A percentile compares a stretch with the other conserved stretches of the same genome.
These are phyloP conservation scores for Cornus controversa DNA, from an alignment of 148 eudicot genomes.

Conservation along the genomic window DNA sequence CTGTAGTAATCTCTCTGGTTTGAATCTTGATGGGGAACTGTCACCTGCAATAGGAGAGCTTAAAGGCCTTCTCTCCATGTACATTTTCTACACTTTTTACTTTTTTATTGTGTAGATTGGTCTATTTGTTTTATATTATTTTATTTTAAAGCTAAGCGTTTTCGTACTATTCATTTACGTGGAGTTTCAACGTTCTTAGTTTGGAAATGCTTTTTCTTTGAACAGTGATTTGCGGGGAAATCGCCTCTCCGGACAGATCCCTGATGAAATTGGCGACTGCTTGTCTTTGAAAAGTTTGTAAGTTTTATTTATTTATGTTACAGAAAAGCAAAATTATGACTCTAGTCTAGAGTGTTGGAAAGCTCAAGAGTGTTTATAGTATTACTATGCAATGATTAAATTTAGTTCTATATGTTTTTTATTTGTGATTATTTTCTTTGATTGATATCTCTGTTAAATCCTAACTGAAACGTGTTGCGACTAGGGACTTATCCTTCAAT, in stretches of 20 bases:
- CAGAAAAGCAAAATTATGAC: not conserved
- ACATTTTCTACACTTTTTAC: conserved; percentile 13
- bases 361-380: not conserved
- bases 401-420: not conserved
- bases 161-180: not conserved
- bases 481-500: conserved; percentile 89
- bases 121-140: not conserved
- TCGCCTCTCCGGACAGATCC: conserved; percentile 84
- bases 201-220: conserved; percentile 4
- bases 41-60: conserved; percentile 90
- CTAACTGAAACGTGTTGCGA: not conserved
- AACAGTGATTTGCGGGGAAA: conserved; percentile 84
- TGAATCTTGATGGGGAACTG: conserved; percentile 95
- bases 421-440: not conserved
- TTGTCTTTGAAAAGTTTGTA: conserved; percentile 66
- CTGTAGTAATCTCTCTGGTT: conserved; percentile 78
- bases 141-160: too few species aligned
- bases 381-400: not conserved
- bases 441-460: not conserved
- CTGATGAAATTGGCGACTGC: conserved; percentile 98
- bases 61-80: conserved; percentile 68
- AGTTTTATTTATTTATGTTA: conserved; percentile 26
- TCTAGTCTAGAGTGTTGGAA: not conserved
- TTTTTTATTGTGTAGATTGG: too few species aligned
- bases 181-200: not conserved